Evolutionary conservation across 176 grass and related monocot genomes (phyloP), one percentile per base, ranked within the genome.

Genomic region (Chrysopogon serrulatus): DNA sequence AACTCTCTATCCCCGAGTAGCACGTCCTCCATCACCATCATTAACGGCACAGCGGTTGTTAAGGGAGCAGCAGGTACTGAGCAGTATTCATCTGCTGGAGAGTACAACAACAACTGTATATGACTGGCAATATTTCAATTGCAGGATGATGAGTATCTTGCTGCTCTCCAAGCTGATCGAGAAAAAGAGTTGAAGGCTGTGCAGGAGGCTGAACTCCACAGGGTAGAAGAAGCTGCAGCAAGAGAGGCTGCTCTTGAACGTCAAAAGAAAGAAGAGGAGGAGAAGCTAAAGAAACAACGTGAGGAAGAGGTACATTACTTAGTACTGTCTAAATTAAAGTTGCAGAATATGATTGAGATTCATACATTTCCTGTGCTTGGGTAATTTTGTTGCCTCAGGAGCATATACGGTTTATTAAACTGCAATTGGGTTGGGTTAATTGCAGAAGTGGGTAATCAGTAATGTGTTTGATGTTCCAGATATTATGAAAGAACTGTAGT

Each of bases 131-230:
- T 71, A 48, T 84, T 88, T 82, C 39, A 71, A 68, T 81, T 87
- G 10, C 80, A 99, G 97, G 97, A 99, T 26, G 91, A 94, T 79
- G 97, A 94, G 51, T 99, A 94, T 89, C 91, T 92, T 86, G 91
- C 90, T 86, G 74, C 97, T 30, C 87, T 99, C 28, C 83, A 89
- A 92, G 97, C 93, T 54, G 97, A 99, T 80, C 82, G 70, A 85
- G 97, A 99, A 79, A 99, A 96, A 66, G 97, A 99, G 76, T 68
- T 99, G 82, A 99, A 84, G 65, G 89, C 89, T 61, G 80, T 53
- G 35, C 87, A 91, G 79, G 97, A 94, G 74, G 91, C 91, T 67
- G 93, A 94, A 84, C 62, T 83, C 26, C 85, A 59, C 69, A 84
- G 41, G 51, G 83, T 81, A 84, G 88, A 95, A 67, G 90, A 59